Conservation (phyloP, 2,329 filamentous ascomycete species). For the Didymella lethalis region DNA sequence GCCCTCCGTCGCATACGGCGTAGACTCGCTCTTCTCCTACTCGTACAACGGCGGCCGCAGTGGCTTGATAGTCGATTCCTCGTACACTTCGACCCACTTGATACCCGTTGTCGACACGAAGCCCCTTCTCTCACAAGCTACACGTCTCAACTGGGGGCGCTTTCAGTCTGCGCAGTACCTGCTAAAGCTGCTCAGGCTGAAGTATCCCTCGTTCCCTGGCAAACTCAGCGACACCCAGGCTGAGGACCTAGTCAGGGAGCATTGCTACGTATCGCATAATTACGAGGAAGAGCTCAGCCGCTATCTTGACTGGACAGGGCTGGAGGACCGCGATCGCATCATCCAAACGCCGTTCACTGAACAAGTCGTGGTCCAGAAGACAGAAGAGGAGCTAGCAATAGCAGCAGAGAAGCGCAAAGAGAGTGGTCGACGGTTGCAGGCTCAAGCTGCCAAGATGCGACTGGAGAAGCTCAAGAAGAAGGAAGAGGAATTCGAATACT, state of each 20-base stretch:
- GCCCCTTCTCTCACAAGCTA: constrained; percentile 83
- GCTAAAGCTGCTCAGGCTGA: constrained; percentile 84
- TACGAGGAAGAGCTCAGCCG: constrained; percentile 79
- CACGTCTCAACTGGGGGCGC: constrained; percentile 92
- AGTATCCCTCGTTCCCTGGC: constrained; percentile 88
- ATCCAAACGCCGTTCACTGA: constrained; percentile 95
- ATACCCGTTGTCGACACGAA: constrained; percentile 92
- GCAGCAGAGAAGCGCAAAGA: constrained; percentile 96
- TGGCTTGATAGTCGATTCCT: constrained; percentile 89
- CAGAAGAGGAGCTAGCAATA: constrained; percentile 87
- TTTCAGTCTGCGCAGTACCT: constrained; percentile 90
- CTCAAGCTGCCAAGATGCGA: constrained; percentile 97
- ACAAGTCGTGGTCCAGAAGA: constrained; percentile 88
- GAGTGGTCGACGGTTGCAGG: constrained; percentile 86
- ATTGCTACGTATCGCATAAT: constrained; percentile 86
- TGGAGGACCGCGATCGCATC: constrained; percentile 87
- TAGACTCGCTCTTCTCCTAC: constrained; percentile 97
- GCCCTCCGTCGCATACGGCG: constrained; percentile 89
- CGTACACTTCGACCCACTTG: constrained; percentile 91
- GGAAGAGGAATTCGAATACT: constrained; percentile 94
- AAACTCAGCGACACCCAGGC: constrained; percentile 88
- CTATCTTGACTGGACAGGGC: constrained; percentile 88
- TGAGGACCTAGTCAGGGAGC: constrained; percentile 84
- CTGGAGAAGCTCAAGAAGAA: constrained; percentile 95
- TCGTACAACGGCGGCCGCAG: constrained; percentile 87